phyloP scores from a whole-genome alignment of 2,329 filamentous ascomycete genomes.

The Sporothrix curviconia region DNA sequence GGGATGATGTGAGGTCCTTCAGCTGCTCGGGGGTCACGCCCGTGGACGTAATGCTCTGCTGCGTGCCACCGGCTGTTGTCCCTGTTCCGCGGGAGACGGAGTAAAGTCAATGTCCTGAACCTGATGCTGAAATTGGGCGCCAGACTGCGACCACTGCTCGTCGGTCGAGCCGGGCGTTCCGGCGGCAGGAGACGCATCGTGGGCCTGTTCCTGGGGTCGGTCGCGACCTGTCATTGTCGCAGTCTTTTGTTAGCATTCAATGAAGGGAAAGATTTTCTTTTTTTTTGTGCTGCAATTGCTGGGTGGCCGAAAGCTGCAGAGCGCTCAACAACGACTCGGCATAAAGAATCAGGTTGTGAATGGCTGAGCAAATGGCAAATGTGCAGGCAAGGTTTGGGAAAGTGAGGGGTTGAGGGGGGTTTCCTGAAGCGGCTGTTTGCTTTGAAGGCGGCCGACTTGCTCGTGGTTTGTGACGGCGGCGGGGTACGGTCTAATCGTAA shows the following conservation, averaged over 20 bases:
- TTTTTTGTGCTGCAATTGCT: background rate
- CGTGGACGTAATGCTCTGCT: background rate
- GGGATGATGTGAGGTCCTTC: conserved; percentile 56
- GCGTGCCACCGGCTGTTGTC: conserved; percentile 28
- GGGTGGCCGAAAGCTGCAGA: too few relatives aligned
- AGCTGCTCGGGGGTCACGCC: conserved; percentile 57
- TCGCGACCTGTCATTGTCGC: conserved; percentile 7
- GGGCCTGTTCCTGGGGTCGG: background rate
- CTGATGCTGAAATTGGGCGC: conserved; percentile 64
- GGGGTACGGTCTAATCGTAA: conserved; percentile 8
- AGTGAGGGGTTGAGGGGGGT: background rate
- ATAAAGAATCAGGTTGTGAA: too few relatives aligned
- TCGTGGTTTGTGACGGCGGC: conserved; percentile 4
- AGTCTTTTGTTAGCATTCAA: conserved; percentile 10
- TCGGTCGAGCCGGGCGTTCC: conserved; percentile 24
- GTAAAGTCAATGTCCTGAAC: conserved; percentile 66
- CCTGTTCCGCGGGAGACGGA: conserved; percentile 19
- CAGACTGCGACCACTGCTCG: background rate
- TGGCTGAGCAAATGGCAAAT: too few relatives aligned
- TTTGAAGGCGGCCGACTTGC: background rate
- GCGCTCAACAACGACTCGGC: too few relatives aligned
- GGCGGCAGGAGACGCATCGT: conserved; percentile 6
- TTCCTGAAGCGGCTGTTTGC: background rate
- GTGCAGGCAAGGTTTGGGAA: too few relatives aligned
- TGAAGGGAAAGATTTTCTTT: too few relatives aligned